These are phyloP conservation scores for Magnaporthiopsis poae DNA, from an alignment of 2,329 filamentous ascomycete genomes.

Conservation along the genomic window DNA sequence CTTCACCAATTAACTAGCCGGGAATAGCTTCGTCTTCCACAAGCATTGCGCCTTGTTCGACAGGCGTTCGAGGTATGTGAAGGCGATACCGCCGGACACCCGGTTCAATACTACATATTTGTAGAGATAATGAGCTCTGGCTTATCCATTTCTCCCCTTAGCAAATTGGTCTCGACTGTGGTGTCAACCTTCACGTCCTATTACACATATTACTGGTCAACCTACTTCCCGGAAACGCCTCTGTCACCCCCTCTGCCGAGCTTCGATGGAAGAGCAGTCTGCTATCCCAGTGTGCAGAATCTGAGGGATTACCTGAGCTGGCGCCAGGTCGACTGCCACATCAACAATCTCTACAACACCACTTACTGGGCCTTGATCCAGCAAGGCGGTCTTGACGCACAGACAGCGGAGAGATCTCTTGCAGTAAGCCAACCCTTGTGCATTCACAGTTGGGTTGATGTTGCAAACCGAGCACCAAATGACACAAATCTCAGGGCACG, in stretches of 20 bases:
- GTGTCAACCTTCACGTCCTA: constrained; percentile 89
- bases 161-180: constrained; percentile 83
- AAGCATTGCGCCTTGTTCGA: constrained; percentile 77
- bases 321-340: constrained; percentile 97
- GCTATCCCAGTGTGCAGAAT: constrained; percentile 74
- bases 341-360: constrained; percentile 98
- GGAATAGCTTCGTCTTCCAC: constrained; percentile 66
- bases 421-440: constrained; percentile 43
- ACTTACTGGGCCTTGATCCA: constrained; percentile 87
- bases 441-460: neutral
- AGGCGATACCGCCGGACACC: neutral
- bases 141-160: constrained; percentile 24
- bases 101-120: neutral
- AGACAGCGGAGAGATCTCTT: constrained; percentile 71
- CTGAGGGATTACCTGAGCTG: constrained; percentile 92
- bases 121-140: neutral
- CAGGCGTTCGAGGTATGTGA: constrained; percentile 58
- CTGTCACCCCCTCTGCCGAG: constrained; percentile 69
- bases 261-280: constrained; percentile 85
- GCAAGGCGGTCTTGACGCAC: constrained; percentile 47
- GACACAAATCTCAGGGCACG: constrained; percentile 51
- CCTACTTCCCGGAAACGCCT: constrained; percentile 60
- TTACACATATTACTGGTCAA: constrained; percentile 73
- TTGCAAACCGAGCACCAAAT: neutral
- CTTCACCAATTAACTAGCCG: neutral